phyloP scores from a whole-genome alignment of 257 asterid genomes.

The Jaltomata sinuosa region DNA sequence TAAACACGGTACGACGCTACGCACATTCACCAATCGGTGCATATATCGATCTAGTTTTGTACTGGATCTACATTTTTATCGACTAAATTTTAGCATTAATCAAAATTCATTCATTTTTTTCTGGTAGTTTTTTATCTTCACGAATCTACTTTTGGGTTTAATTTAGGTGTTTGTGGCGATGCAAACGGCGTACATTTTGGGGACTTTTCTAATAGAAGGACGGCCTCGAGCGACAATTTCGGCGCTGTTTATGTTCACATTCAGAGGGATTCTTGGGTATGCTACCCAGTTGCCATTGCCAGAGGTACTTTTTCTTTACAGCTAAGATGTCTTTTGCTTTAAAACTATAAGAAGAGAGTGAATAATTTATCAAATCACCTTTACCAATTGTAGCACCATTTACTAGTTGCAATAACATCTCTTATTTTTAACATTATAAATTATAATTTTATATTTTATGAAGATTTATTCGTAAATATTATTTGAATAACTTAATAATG shows the following conservation, averaged over 20 bases:
- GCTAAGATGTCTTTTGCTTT: background rate
- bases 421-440: background rate
- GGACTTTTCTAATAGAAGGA: slow-evolving; percentile 13
- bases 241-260: slow-evolving; percentile 15
- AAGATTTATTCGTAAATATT: background rate
- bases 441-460: background rate
- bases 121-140: background rate
- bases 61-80: background rate
- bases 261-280: slow-evolving; percentile 16
- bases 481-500: background rate
- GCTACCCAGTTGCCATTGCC: slow-evolving; percentile 16
- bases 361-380: background rate
- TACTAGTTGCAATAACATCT: background rate
- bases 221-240: slow-evolving; percentile 12
- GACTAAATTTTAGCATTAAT: background rate
- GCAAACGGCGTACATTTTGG: slow-evolving; percentile 13
- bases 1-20: slow-evolving; percentile 22
- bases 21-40: background rate
- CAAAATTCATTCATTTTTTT: background rate
- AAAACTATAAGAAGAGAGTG: background rate
- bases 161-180: slow-evolving; percentile 12
- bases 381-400: background rate
- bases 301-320: slow-evolving; percentile 1
- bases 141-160: background rate
- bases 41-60: background rate